Evolutionary conservation across 2,329 filamentous ascomycete genomes (phyloP), one percentile per base, ranked within the genome.

Genomic region (Myriosclerotinia duriaeana): DNA sequence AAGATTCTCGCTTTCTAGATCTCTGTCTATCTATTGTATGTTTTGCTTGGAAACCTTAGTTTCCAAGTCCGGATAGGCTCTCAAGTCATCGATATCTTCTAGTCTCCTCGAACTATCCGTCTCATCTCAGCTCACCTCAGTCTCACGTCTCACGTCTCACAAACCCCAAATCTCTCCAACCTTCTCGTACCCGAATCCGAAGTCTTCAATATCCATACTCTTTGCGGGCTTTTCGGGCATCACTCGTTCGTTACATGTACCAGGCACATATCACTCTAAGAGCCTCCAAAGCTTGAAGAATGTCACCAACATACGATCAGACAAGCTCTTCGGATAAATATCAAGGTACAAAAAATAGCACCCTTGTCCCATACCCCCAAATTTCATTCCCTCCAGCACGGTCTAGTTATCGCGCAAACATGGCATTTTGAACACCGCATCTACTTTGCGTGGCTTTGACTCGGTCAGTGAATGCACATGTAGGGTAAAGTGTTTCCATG

Each of bases 341-440:
- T 22, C 44, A 7, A 38, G 12, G n/a, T n/a, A 60, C 58, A 17
- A 50, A 48, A 50, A 22, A 50, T 20, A 20, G 2, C 22, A 12
- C 17, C n/a, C 30, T 44, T 50, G 30, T 38, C n/a, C 44, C 30
- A 38, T 60, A 8, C 14, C n/a, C 14, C 30, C 30, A 5, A 34
- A 38, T 17, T 30, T 20, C 12, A 36, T 60, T 60, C 30, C 22
- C 56, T 60, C 26, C 30, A 2, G 5, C 56, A 38, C 20, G 14
- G 30, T 26, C 44, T 60, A 22, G 44, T 60, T 50, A 30, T 60
- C 58, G 58, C 44, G 20, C 44, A 60, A 50, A 60, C 58, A 60
- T 50, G 30, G 14, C 44, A 36, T 38, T 50, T 36, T 5, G 20
- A 50, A 60, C 58, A 38, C 58, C 3, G 20, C 58, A 38, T 38